Percentiles rank a stretch among this genome's conserved stretches.
Conservation (phyloP, 2,329 filamentous ascomycete genomes). For the Xylariaceae sp. region DNA sequence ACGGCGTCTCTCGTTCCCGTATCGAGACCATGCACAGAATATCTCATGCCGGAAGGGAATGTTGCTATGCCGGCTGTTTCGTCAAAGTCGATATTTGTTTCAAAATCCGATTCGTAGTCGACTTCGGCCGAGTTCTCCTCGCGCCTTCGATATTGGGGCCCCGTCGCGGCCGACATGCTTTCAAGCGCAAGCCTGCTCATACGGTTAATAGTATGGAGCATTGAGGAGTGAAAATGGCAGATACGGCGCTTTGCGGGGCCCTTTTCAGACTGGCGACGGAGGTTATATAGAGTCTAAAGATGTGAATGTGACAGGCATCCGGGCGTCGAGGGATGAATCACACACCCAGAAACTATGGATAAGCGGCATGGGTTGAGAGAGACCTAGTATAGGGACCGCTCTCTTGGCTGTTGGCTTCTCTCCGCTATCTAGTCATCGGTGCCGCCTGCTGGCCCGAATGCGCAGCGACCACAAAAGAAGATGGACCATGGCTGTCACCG, state of each 20-base stretch:
- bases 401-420: slow-evolving; percentile 25
- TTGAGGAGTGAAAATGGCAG: slow-evolving; percentile 27
- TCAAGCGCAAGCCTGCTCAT: slow-evolving; percentile 42
- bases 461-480: slow-evolving; percentile 4
- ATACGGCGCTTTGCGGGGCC: slow-evolving; percentile 17
- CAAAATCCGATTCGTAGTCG: slow-evolving; percentile 25
- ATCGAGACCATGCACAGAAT: slow-evolving; percentile 34
- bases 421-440: not conserved
- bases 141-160: slow-evolving; percentile 31
- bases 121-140: slow-evolving; percentile 23
- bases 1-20: slow-evolving; percentile 37
- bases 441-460: not conserved
- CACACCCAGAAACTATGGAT: not conserved
- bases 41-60: slow-evolving; percentile 36
- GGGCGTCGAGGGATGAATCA: slow-evolving; percentile 6
- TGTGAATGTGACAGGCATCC: slow-evolving; percentile 16
- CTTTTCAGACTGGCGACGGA: slow-evolving; percentile 15
- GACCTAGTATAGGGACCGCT: slow-evolving; percentile 26
- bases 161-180: slow-evolving; percentile 38
- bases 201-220: slow-evolving; percentile 34
- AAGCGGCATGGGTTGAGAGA: slow-evolving; percentile 19
- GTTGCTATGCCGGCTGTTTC: slow-evolving; percentile 35
- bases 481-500: slow-evolving; percentile 3
- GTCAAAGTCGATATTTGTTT: slow-evolving; percentile 34
- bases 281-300: slow-evolving; percentile 27